A percentile compares a stretch with the other conserved stretches of the same genome.
Evolutionary conservation across 441 rosid genomes (phyloP).

Genomic region (Pelargonium fulgidum): DNA sequence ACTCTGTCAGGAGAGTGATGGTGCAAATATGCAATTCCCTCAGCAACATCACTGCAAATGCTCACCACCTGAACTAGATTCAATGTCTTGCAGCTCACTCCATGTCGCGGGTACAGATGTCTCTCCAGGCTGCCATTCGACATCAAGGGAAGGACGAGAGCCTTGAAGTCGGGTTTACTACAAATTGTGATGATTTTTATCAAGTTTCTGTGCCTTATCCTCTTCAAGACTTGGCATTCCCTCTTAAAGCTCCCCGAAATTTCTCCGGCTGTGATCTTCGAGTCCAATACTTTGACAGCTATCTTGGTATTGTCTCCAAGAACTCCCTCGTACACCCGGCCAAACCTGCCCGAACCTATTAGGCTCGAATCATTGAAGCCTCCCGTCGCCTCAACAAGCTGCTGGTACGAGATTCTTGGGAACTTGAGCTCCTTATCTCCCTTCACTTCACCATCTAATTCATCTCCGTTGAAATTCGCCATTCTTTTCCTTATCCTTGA

Average conservation of each 20-base stretch:
- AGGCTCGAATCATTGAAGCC: constrained; percentile 28
- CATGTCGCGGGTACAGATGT: constrained; percentile 28
- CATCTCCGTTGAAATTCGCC: constrained; percentile 22
- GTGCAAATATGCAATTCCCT: constrained; percentile 42
- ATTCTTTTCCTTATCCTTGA: constrained; percentile 22
- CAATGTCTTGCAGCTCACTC: constrained; percentile 25
- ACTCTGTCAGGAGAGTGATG: constrained; percentile 35
- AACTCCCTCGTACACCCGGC: constrained; percentile 33
- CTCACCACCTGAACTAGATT: constrained; percentile 31
- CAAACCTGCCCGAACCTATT: constrained; percentile 35
- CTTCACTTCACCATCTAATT: neutral
- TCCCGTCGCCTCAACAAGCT: constrained; percentile 31
- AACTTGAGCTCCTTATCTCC: constrained; percentile 21
- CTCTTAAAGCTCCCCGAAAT: constrained; percentile 36
- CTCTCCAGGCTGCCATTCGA: constrained; percentile 37
- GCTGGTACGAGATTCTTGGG: constrained; percentile 47
- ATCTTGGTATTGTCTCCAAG: constrained; percentile 29
- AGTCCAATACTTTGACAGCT: constrained; percentile 32
- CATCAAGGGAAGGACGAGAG: constrained; percentile 35
- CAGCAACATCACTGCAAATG: constrained; percentile 37
- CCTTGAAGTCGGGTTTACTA: constrained; percentile 37
- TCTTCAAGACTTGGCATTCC: constrained; percentile 36
- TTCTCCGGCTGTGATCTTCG: constrained; percentile 22
- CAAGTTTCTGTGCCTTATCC: constrained; percentile 37
- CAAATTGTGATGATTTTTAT: constrained; percentile 36